Evolutionary conservation across 2,329 filamentous ascomycete genomes (phyloP).

Genomic region (Pseudogymnoascus sp.): DNA sequence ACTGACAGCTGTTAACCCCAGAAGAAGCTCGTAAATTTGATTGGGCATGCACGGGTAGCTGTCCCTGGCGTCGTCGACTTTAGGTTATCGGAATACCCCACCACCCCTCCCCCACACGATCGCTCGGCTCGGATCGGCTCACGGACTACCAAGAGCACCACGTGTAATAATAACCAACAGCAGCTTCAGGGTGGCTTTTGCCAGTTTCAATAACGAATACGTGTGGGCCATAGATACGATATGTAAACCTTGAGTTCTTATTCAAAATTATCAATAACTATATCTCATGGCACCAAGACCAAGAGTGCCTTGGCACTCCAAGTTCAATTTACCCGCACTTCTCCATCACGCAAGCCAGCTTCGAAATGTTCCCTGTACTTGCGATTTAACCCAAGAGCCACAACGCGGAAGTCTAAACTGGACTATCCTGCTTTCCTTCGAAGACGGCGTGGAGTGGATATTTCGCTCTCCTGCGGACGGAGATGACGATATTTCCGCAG

Average conservation of each 20-base stretch:
- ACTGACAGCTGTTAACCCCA: neutral
- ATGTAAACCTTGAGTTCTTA: no score
- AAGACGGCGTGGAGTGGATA: constrained; percentile 17
- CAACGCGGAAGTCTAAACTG: constrained; percentile 14
- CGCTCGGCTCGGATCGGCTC: neutral
- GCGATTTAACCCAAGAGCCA: constrained; percentile 12
- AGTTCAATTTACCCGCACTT: constrained; percentile 13
- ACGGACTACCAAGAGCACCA: neutral
- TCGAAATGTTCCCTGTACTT: constrained; percentile 14
- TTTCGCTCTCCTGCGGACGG: constrained; percentile 14
- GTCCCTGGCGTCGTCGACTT: neutral
- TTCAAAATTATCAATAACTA: no score
- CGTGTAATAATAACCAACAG: no score
- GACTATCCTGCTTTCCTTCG: constrained; percentile 15
- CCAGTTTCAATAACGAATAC: no score
- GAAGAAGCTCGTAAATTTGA: neutral
- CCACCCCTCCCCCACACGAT: neutral
- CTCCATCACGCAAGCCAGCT: constrained; percentile 10
- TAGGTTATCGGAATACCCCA: neutral
- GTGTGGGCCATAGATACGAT: no score
- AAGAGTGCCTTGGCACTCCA: constrained; percentile 9
- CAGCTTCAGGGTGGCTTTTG: no score
- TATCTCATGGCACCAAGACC: constrained; percentile 10
- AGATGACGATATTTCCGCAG: neutral
- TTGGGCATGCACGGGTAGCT: neutral